Evolutionary conservation across 192 early-diverging fungal genomes (phyloP), one percentile per base, ranked within the genome.

Genomic region (Mortierella hygrophila): DNA sequence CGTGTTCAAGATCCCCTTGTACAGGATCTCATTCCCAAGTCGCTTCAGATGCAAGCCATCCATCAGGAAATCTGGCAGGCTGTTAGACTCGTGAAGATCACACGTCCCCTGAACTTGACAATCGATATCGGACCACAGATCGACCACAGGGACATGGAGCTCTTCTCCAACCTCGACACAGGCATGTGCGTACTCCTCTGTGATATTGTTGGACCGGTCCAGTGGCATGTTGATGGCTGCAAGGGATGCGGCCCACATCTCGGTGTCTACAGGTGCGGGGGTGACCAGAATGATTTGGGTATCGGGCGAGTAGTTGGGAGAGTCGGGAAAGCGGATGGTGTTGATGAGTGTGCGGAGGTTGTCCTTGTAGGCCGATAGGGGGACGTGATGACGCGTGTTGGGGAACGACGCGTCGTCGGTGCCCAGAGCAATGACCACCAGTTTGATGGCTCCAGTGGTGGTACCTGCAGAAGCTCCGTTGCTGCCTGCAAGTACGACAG

Each of bases 401-500:
- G 88, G 89, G 46, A 93, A 73, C 0, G 90, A 89, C 0, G 95
- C 93, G 85, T 98, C 97, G 82, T 97, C 97, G 0, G 97, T 93
- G 42, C 97, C 97, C 52, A 97, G 91, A 69, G 95, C 95, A n/a
- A 98, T 78, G 10, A 91, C 88, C 78, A 97, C 88, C 10, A 96
- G 88, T 35, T 83, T 83, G 37, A 94, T 82, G 13, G 89, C 70
- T 4, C 90, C 74, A 16, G 46, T 42, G n/a, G 46, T 42, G 35
- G 54, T 42, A 29, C 75, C 55, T 23, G 79, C 11, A 65, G 29
- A 65, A 9, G 60, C 60, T 32, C 60, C 60, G 13, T 65, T 65
- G 2, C 32, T 65, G 4, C 60, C 29, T 57, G 5, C 55, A 65
- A 82, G 9, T 89, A 26, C 55, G 37, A 26, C 8, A 16, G 75